A percentile compares a stretch with the other conserved stretches of the same genome.
Conservation (phyloP, 2,329 filamentous ascomycete genomes). For the Lasiodiplodia sp. region DNA sequence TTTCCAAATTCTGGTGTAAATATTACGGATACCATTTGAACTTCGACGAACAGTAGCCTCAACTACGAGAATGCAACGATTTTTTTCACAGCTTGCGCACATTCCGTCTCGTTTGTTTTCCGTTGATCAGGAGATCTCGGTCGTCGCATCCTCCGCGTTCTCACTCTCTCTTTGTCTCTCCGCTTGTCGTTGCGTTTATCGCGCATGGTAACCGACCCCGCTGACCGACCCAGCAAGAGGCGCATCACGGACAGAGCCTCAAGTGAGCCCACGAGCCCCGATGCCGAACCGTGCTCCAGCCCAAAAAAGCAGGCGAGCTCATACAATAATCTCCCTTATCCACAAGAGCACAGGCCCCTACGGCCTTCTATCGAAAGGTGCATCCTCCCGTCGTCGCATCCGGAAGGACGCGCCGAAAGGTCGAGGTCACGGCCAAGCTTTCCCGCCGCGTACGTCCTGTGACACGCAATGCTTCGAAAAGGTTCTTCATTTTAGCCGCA, state of each 20-base stretch:
- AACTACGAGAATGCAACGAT: not conserved
- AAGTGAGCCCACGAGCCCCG: too few relatives aligned
- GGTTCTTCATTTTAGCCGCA: slow-evolving; percentile 1
- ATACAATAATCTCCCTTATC: slow-evolving; percentile 10
- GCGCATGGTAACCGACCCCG: not conserved
- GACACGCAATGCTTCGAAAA: not conserved
- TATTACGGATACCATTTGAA: slow-evolving; percentile 15
- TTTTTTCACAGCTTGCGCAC: not conserved
- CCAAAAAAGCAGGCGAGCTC: not conserved
- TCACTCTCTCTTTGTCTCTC: not conserved
- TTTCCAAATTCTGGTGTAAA: slow-evolving; percentile 14
- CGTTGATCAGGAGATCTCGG: slow-evolving; percentile 22
- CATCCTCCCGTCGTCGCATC: not conserved
- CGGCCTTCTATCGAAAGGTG: not conserved
- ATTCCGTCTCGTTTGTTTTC: not conserved
- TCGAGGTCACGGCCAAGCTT: slow-evolving; percentile 9
- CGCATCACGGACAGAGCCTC: not conserved
- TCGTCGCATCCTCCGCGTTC: slow-evolving; percentile 15
- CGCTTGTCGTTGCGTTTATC: not conserved
- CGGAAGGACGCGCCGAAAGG: not conserved
- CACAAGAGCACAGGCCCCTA: not conserved
- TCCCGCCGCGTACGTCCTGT: not conserved
- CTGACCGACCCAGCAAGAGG: not conserved
- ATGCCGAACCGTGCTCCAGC: not conserved
- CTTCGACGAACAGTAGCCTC: not conserved